Base-by-base conservation (phyloP, 208 protist species). In the Herpetomonas tarakana region DNA sequence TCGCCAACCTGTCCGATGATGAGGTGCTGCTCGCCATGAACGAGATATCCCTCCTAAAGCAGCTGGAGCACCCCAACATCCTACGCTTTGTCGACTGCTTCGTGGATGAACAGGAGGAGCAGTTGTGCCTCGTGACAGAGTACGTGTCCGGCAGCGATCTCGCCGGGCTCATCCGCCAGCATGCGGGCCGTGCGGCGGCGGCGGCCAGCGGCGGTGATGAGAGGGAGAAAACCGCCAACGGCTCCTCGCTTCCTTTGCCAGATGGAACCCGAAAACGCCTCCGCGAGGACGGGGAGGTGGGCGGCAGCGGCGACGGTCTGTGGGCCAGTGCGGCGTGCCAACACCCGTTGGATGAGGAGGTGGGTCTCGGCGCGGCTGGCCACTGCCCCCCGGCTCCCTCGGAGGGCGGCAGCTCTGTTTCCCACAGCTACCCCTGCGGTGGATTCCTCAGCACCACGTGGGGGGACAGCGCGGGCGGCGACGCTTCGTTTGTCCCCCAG, bases 91-190 rank as follows among this genome's bases (percentile, higher is more conserved):
- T 91, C 50, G 92, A 97, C 61, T 89, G 68, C 29, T 97, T 95
- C 63, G 68, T 87, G 14, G 79, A 94, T 59, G 57, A 76, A 1
- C 56, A 58, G 14, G 71, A 78, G 49, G 56, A 69, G 52, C 83
- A 75, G 61, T 60, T 96, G 39, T 96, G 91, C 55, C 54, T 91
- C 18, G 91, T 96, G 19, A 82, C 85, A 3, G 91, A 96, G 71
- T 96, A 92, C 73, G 71, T 81, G 54, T 75, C 83, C n/a, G 88
- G 88, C 30, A 85, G 91, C 11, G 91, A 96, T 53, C 68, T 92
- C 46, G 72, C 73, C 21, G 54, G 60, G 3, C 50, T 81, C 22
- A 60, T 81, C 22, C 53, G 52, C 6, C 49, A 19, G 2, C 54
- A 55, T 22, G 56, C n/a, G 25, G 24, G 31, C 31, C 30, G 41